Conservation (phyloP, 192 early-diverging fungal species). For the Mortierella antarctica region DNA sequence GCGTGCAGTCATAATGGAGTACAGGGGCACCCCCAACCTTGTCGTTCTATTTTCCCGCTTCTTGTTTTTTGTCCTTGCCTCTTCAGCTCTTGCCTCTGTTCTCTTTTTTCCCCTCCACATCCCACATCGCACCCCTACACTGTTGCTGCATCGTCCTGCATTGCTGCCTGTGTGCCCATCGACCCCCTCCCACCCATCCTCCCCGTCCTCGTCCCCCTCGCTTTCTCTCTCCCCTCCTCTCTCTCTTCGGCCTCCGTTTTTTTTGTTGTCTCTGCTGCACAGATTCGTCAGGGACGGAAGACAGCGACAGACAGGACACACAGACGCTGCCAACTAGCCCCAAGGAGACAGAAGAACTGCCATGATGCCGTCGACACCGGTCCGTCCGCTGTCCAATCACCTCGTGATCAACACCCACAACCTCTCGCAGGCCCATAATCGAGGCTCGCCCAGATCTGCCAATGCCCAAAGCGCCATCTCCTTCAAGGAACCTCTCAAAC, state of each 20-base stretch:
- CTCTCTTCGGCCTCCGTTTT: no score
- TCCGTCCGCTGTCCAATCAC: slow-evolving; percentile 42
- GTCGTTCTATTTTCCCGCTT: not conserved
- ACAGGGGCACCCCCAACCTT: no score
- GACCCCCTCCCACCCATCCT: not conserved
- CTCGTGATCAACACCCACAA: slow-evolving; percentile 53
- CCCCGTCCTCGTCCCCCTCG: no score
- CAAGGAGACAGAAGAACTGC: not conserved
- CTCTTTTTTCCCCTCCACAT: not conserved
- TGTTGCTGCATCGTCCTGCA: no score
- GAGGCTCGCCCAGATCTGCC: slow-evolving; percentile 46
- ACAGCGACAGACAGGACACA: no score
- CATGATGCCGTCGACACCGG: slow-evolving; percentile 46
- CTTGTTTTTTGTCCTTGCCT: not conserved
- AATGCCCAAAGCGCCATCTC: slow-evolving; percentile 15
- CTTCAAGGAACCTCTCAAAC: slow-evolving; percentile 32
- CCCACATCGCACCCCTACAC: no score
- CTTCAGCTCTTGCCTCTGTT: not conserved
- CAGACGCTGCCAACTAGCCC: no score
- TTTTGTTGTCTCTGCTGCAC: no score
- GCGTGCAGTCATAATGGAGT: no score
- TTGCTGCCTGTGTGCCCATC: no score
- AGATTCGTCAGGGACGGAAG: no score
- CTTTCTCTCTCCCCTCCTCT: no score
- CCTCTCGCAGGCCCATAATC: slow-evolving; percentile 50